Evolutionary conservation across 805 yeast species (phyloP), one percentile per base, ranked within the genome.

Genomic region (Ascoidea tarda): DNA sequence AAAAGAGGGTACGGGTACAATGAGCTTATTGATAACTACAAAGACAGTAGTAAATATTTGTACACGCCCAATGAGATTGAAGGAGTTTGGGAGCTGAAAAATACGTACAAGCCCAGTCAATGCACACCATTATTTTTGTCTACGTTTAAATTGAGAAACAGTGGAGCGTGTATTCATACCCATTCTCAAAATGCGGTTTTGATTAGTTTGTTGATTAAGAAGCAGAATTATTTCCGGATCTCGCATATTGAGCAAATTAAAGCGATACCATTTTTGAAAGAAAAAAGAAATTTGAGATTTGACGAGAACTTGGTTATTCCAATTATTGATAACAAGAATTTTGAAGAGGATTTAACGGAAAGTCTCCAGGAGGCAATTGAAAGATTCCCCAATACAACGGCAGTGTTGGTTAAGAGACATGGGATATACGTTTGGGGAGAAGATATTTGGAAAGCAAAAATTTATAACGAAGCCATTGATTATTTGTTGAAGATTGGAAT

Each of bases 381-480:
- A n/a, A 71, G 74, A 14, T 83, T 87, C 60, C 96, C 97, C 1
- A 73, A 78, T 0, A 70, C 95, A 4, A 78, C 89, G 2, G 97
- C 97, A 0, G 88, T 91, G 0, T 71, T 91, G 51, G 97, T 91
- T 5, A 78, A 96, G 66, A 75, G 96, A 62, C 98, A 91, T 63
- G 98, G 98, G 0, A 82, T 91, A 48, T 91, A 83, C 63, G 96
- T 89, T n/a, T 91, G 97, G 97, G 97, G 97, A 31, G 87, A 84
- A 59, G 79, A 76, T 32, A 86, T 87, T 10, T 85, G 95, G 86
- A 88, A 90, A 67, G 96, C 97, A 50, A 91, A 91, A 67, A 77
- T 91, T 12, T 84, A 85, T 65, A 89, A 89, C 63, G 98, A 91
- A 67, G 95, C 96, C 16, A 79, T 91, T 55, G 97, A 91, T 62